A percentile compares a stretch with the other conserved stretches of the same genome.
Conservation (phyloP, 2,329 filamentous ascomycete species). For the Metarhizium rileyi region DNA sequence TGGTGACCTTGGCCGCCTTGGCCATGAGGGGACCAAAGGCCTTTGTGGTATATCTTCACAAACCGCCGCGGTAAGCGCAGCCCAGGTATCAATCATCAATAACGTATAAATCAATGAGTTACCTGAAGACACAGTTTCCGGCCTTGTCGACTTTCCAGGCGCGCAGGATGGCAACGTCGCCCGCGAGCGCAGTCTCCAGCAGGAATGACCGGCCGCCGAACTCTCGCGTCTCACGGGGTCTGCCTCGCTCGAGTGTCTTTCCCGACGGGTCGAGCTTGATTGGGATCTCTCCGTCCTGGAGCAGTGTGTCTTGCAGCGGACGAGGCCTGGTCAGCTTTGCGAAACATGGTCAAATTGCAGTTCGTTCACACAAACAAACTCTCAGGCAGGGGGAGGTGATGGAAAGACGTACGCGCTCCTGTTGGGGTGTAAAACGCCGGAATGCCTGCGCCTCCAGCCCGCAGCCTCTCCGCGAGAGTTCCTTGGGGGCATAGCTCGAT, state of each 20-base stretch:
- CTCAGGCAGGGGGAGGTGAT: too few relatives aligned
- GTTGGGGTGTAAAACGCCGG: conserved; percentile 76
- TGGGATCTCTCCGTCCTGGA: conserved; percentile 61
- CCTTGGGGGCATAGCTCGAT: conserved; percentile 71
- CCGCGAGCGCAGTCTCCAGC: conserved; percentile 67
- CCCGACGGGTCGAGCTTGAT: conserved; percentile 50
- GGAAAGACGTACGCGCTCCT: conserved; percentile 53
- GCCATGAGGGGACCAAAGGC: conserved; percentile 70
- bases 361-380: too few relatives aligned
- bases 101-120: too few relatives aligned
- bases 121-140: conserved; percentile 73
- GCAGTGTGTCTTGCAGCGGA: conserved; percentile 57
- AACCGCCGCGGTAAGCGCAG: not conserved
- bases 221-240: conserved; percentile 58
- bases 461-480: conserved; percentile 61
- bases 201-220: conserved; percentile 66
- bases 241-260: conserved; percentile 52
- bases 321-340: too few relatives aligned
- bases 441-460: conserved; percentile 66
- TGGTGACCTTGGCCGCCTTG: conserved; percentile 67
- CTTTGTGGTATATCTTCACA: conserved; percentile 56
- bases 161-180: conserved; percentile 68
- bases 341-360: too few relatives aligned
- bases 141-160: conserved; percentile 68
- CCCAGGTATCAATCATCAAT: conserved; percentile 5